Evolutionary conservation across 2,329 filamentous ascomycete genomes (phyloP).

Genomic region (Cladorrhinum sp.): DNA sequence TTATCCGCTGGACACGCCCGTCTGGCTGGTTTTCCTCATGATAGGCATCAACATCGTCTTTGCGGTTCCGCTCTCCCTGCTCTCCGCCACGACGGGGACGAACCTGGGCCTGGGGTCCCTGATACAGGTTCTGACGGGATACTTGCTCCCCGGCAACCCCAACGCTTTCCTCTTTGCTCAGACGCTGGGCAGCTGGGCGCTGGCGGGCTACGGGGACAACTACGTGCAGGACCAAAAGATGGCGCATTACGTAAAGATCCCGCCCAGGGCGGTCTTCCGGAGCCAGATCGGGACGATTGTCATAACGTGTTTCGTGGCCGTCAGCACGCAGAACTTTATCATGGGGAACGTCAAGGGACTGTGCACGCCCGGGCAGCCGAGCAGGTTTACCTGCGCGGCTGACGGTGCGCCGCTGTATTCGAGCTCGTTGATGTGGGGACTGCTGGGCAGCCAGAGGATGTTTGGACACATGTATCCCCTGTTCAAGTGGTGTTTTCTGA

Average conservation of each 20-base stretch:
- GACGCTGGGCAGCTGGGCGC: constrained; percentile 39
- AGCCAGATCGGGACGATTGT: constrained; percentile 44
- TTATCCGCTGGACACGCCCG: constrained; percentile 33
- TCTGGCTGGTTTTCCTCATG: constrained; percentile 34
- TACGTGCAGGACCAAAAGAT: constrained; percentile 42
- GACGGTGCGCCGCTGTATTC: constrained; percentile 33
- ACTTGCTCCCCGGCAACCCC: constrained; percentile 30
- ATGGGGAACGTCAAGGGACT: constrained; percentile 36
- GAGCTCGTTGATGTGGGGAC: constrained; percentile 36
- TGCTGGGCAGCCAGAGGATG: constrained; percentile 37
- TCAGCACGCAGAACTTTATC: constrained; percentile 42
- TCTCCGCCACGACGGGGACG: constrained; percentile 44
- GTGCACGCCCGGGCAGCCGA: constrained; percentile 30
- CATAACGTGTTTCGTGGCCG: constrained; percentile 39
- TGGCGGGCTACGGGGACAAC: constrained; percentile 42
- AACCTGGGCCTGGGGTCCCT: constrained; percentile 42
- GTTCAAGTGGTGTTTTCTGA: constrained; percentile 45
- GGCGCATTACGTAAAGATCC: constrained; percentile 42
- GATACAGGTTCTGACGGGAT: constrained; percentile 43
- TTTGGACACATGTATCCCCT: constrained; percentile 42
- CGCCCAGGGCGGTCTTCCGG: constrained; percentile 40
- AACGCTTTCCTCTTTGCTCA: constrained; percentile 40
- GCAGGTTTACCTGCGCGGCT: constrained; percentile 32
- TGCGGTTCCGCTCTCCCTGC: constrained; percentile 41
- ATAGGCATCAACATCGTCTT: constrained; percentile 41